Conservation (phyloP, 2,329 filamentous ascomycete species). For the Elsinoe perseae region DNA sequence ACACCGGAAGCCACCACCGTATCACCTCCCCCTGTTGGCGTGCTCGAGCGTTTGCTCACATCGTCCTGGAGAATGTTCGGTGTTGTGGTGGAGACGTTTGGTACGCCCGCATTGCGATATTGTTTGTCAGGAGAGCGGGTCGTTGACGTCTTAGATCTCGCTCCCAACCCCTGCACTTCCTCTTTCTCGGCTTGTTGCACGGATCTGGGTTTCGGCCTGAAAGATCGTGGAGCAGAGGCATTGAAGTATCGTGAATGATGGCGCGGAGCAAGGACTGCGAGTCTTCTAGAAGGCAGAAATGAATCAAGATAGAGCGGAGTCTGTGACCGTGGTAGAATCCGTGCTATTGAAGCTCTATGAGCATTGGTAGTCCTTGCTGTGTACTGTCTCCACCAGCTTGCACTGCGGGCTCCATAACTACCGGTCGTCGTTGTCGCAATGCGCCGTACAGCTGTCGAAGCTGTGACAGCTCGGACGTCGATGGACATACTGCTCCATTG, state of each 20-base stretch:
- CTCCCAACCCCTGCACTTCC: background rate
- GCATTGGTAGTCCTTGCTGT: too few relatives aligned
- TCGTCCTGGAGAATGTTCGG: background rate
- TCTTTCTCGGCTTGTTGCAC: background rate
- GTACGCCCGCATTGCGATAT: background rate
- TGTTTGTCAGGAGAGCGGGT: background rate
- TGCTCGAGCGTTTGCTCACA: background rate
- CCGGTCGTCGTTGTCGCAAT: background rate
- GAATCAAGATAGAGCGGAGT: too few relatives aligned
- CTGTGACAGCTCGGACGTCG: background rate
- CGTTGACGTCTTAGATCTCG: background rate
- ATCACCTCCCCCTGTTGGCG: too few relatives aligned
- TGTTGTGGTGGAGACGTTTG: background rate
- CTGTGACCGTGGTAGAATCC: too few relatives aligned
- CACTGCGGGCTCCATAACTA: background rate
- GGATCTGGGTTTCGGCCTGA: background rate
- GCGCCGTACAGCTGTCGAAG: background rate
- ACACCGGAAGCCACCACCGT: too few relatives aligned
- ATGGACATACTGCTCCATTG: constrained; percentile 1
- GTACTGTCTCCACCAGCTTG: too few relatives aligned
- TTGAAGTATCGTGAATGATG: too few relatives aligned
- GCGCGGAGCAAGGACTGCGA: too few relatives aligned
- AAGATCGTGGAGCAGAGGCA: background rate
- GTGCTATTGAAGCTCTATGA: too few relatives aligned
- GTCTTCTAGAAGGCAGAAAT: too few relatives aligned